Percentiles rank a stretch among this genome's conserved stretches.
phyloP scores from a whole-genome alignment of 495 filamentous ascomycete genomes.

The Bathelium albidoporum region DNA sequence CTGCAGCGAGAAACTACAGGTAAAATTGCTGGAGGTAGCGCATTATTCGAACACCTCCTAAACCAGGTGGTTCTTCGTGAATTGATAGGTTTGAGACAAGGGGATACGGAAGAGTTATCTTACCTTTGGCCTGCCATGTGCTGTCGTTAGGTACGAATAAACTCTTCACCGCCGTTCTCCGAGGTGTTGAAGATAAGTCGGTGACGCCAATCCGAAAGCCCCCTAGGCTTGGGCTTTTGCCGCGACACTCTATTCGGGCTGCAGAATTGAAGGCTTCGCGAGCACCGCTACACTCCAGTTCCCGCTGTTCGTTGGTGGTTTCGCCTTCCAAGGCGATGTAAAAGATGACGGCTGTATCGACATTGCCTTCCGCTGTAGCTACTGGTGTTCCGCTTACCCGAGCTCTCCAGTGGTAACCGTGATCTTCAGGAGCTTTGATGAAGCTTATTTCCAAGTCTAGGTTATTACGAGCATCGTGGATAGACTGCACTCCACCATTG shows the following conservation, averaged over 20 bases:
- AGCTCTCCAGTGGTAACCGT: conserved; percentile 88
- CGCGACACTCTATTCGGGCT: neutral
- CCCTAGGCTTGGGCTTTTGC: neutral
- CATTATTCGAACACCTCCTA: neutral
- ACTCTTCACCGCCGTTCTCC: neutral
- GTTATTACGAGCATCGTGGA: conserved; percentile 76
- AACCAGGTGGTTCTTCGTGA: neutral
- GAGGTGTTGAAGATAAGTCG: neutral
- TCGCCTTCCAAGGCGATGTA: conserved; percentile 72
- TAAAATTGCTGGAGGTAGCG: neutral
- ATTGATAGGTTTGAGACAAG: neutral
- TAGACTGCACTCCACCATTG: conserved; percentile 74
- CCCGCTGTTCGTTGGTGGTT: conserved; percentile 39
- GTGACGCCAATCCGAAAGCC: neutral
- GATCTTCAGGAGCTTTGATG: conserved; percentile 82
- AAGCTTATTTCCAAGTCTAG: conserved; percentile 88
- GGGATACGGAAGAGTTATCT: neutral
- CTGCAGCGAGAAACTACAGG: neutral
- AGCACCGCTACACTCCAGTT: conserved; percentile 43
- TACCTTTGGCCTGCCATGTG: neutral
- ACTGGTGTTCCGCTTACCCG: conserved; percentile 73
- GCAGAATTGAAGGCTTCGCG: neutral
- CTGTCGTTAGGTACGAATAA: neutral
- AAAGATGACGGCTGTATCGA: conserved; percentile 70
- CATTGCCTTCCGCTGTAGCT: conserved; percentile 49